Evolutionary conservation across 192 early-diverging fungal genomes (phyloP).

Genomic region (Irineochytrium annulatum): DNA sequence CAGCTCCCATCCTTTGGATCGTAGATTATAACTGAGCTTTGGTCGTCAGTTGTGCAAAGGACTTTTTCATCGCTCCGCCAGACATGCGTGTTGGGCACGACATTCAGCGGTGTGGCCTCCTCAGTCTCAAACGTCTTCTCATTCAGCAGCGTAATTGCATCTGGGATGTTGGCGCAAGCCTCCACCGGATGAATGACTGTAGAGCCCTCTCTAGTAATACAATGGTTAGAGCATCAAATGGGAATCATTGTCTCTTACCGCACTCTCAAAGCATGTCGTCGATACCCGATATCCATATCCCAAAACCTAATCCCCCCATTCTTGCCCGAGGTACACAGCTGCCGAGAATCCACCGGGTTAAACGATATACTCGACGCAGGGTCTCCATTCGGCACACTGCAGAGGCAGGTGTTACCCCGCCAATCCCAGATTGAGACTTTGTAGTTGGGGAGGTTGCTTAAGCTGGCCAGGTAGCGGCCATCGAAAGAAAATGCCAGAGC

Average conservation of each 20-base stretch:
- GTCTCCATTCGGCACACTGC: slow-evolving; percentile 13
- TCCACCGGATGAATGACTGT: too few species aligned
- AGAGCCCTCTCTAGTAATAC: neutral
- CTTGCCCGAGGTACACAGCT: slow-evolving; percentile 32
- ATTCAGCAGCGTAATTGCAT: neutral
- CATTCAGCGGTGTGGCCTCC: neutral
- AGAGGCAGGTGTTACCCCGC: slow-evolving; percentile 31
- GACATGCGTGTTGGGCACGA: slow-evolving; percentile 1
- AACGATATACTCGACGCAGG: slow-evolving; percentile 39
- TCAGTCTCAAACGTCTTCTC: neutral
- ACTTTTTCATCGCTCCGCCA: slow-evolving; percentile 25
- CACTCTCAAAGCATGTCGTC: slow-evolving; percentile 24
- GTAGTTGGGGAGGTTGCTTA: slow-evolving; percentile 43
- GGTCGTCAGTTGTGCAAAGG: slow-evolving; percentile 4
- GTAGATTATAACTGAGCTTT: slow-evolving; percentile 30
- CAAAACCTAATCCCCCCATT: slow-evolving; percentile 39
- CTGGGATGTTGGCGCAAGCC: too few species aligned
- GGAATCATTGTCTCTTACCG: slow-evolving; percentile 32
- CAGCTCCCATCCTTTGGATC: slow-evolving; percentile 25
- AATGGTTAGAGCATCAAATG: neutral
- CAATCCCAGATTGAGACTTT: slow-evolving; percentile 49
- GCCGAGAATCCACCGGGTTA: slow-evolving; percentile 40
- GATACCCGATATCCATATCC: slow-evolving; percentile 43
- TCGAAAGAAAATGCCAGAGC: slow-evolving; percentile 43
- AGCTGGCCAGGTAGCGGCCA: slow-evolving; percentile 43